A percentile compares a stretch with the other conserved stretches of the same genome.
phyloP scores from a whole-genome alignment of 768 basidiomycete species.

The Agaricus blazei region DNA sequence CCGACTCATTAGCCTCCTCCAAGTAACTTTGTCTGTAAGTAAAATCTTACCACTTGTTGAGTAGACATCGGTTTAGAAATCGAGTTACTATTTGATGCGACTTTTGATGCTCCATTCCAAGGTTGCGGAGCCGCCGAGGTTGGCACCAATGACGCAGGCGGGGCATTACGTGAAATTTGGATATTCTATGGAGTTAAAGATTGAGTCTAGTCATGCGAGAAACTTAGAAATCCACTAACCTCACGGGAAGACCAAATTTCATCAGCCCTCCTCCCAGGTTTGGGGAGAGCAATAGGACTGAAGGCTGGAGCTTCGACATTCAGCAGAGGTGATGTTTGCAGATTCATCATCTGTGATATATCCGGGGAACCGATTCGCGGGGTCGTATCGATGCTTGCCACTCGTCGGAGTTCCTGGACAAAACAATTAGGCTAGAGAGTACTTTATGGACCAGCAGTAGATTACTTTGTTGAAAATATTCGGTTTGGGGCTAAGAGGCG shows the following conservation, averaged over 20 bases:
- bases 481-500: conserved; percentile 18
- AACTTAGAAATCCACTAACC: conserved; percentile 15
- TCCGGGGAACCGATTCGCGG: conserved; percentile 22
- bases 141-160: background rate
- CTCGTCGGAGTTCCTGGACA: conserved; percentile 18
- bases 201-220: background rate
- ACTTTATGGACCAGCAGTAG: background rate
- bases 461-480: conserved; percentile 19
- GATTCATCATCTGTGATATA: conserved; percentile 6
- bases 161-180: conserved; percentile 11
- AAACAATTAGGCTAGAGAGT: background rate
- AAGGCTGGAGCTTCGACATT: conserved; percentile 29
- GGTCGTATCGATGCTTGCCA: conserved; percentile 2
- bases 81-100: background rate
- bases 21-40: background rate
- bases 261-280: conserved; percentile 27
- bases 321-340: conserved; percentile 24
- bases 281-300: conserved; percentile 26
- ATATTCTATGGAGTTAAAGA: conserved; percentile 13
- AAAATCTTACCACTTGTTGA: conserved; percentile 1
- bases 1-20: background rate
- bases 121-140: background rate
- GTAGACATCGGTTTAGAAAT: background rate
- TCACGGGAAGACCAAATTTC: conserved; percentile 28
- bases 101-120: background rate